These are phyloP conservation scores for Myxozyma nipponensis DNA, from an alignment of 805 yeast species.

Conservation along the genomic window DNA sequence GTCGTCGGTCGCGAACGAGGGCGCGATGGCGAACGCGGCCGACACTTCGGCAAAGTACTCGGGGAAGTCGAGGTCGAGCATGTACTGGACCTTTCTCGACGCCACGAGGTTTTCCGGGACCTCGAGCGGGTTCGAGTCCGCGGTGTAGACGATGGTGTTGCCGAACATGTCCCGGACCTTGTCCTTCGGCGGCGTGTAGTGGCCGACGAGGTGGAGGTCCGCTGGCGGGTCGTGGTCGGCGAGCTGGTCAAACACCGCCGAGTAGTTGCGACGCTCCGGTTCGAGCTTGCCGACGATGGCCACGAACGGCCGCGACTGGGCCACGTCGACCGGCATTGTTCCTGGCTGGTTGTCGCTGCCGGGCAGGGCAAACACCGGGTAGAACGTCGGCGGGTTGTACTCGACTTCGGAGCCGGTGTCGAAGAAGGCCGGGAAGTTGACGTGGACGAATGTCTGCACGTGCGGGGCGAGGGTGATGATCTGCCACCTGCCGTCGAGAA, in stretches of 20 bases:
- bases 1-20: slow-evolving; percentile 7
- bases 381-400: slow-evolving; percentile 16
- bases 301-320: slow-evolving; percentile 12
- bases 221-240: slow-evolving; percentile 6
- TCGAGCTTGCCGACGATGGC: slow-evolving; percentile 26
- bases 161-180: no score
- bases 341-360: slow-evolving; percentile 2
- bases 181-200: neutral
- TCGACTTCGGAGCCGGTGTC: slow-evolving; percentile 14
- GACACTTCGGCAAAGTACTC: slow-evolving; percentile 9
- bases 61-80: slow-evolving; percentile 1
- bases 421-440: slow-evolving; percentile 20
- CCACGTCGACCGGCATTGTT: slow-evolving; percentile 4
- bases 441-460: slow-evolving; percentile 18
- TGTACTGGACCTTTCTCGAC: neutral
- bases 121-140: slow-evolving; percentile 9
- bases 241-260: slow-evolving; percentile 18
- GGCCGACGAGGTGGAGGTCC: slow-evolving; percentile 21
- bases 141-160: no score
- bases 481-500: slow-evolving; percentile 22
- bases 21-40: slow-evolving; percentile 9
- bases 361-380: slow-evolving; percentile 22
- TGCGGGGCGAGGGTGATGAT: slow-evolving; percentile 24
- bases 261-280: slow-evolving; percentile 24
- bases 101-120: slow-evolving; percentile 4